Evolutionary conservation across 495 filamentous ascomycete genomes (phyloP), one percentile per base, ranked within the genome.

Genomic region (Annulohypoxylon moriforme): DNA sequence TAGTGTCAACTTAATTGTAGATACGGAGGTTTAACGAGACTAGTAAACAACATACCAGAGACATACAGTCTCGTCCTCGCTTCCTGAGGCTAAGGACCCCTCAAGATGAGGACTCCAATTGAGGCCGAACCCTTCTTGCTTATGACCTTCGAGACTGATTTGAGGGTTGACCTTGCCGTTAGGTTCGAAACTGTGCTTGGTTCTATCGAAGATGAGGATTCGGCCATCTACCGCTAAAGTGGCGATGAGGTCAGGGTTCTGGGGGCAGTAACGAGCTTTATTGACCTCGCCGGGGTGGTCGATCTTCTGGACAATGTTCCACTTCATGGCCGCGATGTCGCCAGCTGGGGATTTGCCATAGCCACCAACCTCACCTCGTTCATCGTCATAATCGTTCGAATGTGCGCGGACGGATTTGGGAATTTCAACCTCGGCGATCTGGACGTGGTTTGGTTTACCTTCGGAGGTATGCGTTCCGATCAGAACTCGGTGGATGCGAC

Each of bases 231-330:
- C 89, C 27, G 93, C 93, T 86, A 98, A 91, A 1, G 96, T 97
- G 16, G 96, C 96, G 71, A 99, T 97, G 59, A 99, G 89, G 73
- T 99, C 92, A 7, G 96, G 96, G 71, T 99, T 99, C 79, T 98
- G 95, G 13, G 96, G 96, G 80, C 96, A 94, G 79, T 98, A 98
- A 64, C 96, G 89, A 0, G 96, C 96, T 80, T 98, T 99, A 85
- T 99, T 99, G 75, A 99, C 94, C 78, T 99, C 96, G 33, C 92
- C 93, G 22, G 93, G 93, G 79, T 99, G 96, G 72, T 97, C 92
- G 76, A 99, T 98, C 80, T 93, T 96, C 80, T 99, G 96, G 33
- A 93, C 89, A 72, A 98, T 91, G 50, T 90, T 90, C 83, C 97
- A 95, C 65, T 92, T 93, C 80, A 93, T 91, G 20, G 87, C 85